Base-by-base conservation (phyloP, 2,329 filamentous ascomycete species). In the Xylaria sp. region DNA sequence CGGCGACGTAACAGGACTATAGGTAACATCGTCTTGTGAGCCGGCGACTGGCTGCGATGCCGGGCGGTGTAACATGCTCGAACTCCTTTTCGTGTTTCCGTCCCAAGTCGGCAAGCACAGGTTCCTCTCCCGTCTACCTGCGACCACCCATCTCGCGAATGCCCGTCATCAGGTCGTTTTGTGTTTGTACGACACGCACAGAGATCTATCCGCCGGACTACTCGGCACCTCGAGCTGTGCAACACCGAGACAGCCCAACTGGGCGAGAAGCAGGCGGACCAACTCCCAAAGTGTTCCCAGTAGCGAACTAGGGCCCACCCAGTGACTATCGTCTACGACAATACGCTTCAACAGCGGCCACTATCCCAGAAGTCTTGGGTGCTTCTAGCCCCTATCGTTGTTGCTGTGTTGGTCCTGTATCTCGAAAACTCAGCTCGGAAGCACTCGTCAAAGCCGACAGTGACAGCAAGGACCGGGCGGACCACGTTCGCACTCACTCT, bases 11-110 rank as follows among this genome's bases (percentile, higher is more conserved):
- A 41, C 41, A 54, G 53, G 48, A 58, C 60, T 46, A 46, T 29
- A 44, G 31, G 60, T 62, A 56, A 56, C n/a, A 43, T 53, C 40
- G 52, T 59, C 56, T 47, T 25, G 54, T 48, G 19, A 55, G 44
- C 44, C 27, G 56, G 49, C 60, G 44, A 31, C 38, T 40, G n/a
- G n/a, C n/a, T n/a, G n/a, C n/a, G n/a, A n/a, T n/a, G n/a, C n/a
- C n/a, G n/a, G n/a, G n/a, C n/a, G n/a, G n/a, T n/a, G n/a, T n/a
- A n/a, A n/a, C n/a, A n/a, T n/a, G n/a, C n/a, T n/a, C n/a, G n/a
- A n/a, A n/a, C n/a, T n/a, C n/a, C n/a, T n/a, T n/a, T n/a, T n/a
- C n/a, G n/a, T n/a, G n/a, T n/a, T n/a, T n/a, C n/a, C n/a, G n/a
- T n/a, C n/a, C n/a, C n/a, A 27, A 15, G 13, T 41, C 7, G 25